Percentiles rank a stretch among this genome's conserved stretches.
phyloP scores from a whole-genome alignment of 805 yeast genomes.

The Peterozyma toletana region DNA sequence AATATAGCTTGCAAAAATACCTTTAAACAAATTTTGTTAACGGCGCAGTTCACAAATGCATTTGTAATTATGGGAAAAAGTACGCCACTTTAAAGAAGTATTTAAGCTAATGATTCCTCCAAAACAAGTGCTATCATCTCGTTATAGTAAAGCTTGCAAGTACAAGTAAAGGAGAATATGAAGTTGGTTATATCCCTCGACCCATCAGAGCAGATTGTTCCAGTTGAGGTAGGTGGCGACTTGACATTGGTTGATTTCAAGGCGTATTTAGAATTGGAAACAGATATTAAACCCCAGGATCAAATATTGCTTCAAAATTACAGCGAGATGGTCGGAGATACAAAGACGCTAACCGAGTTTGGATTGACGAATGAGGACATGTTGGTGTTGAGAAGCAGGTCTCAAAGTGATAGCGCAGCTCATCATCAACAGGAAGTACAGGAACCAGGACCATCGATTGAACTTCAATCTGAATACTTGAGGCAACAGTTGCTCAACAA shows the following conservation, averaged over 20 bases:
- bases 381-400: constrained; percentile 30
- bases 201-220: constrained; percentile 37
- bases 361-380: constrained; percentile 55
- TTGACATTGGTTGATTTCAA: constrained; percentile 60
- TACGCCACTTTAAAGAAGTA: too few species aligned
- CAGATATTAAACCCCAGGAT: constrained; percentile 36
- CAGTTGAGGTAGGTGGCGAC: constrained; percentile 59
- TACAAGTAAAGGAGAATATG: constrained; percentile 26
- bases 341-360: constrained; percentile 34
- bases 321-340: constrained; percentile 25
- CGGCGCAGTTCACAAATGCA: too few species aligned
- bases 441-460: constrained; percentile 8
- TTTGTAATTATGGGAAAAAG: too few species aligned
- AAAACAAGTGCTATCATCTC: too few species aligned
- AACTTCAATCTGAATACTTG: constrained; percentile 34
- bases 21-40: too few species aligned
- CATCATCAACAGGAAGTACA: too few species aligned
- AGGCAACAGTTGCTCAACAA: constrained; percentile 42
- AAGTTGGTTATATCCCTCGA: constrained; percentile 44
- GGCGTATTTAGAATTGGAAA: constrained; percentile 69
- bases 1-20: too few species aligned
- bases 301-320: constrained; percentile 47
- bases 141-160: too few species aligned
- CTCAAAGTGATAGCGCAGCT: background rate
- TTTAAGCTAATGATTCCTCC: too few species aligned